Evolutionary conservation across 2,329 filamentous ascomycete genomes (phyloP), one percentile per base, ranked within the genome.

Genomic region (Fonsecaea multimorphosa): DNA sequence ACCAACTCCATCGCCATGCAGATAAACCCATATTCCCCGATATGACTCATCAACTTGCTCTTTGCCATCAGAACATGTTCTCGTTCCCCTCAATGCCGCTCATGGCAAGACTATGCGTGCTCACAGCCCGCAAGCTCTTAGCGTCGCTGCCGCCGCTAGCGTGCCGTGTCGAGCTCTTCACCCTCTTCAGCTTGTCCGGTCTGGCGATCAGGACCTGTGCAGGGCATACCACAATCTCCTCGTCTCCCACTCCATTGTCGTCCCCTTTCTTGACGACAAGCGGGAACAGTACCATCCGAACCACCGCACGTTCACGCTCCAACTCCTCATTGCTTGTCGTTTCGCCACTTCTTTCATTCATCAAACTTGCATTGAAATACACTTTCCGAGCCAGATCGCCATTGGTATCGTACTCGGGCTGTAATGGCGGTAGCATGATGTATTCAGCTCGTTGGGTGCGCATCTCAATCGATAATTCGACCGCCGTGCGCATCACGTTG

Each of bases 241-340:
- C 93, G 61, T 97, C 92, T 61, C 93, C 94, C 60, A 90, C 85
- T 27, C 93, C 95, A 46, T 84, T 83, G 76, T 98, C 94, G 74
- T 96, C 91, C 60, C 93, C 94, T 82, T 95, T 96, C 82, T 97
- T 97, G 73, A 98, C 92, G 19, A 99, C 94, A 1, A 98, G 85
- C 9, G 96, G 96, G 83, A 99, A 99, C 46, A 99, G 86, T 1
- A 99, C 93, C 68, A 97, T 87, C 71, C 95, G 91, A 46, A 99
- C 93, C 19, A 94, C 87, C 29, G 92, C 89, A 46, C 87, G 85
- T 67, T 89, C 85, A 5, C 84, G 83, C 78, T 98, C 91, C 27
- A 97, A 86, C 59, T 94, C 91, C 70, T 94, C 90, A 74, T 95
- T 94, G 27, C 87, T 88, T 34, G 77, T 84, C 60, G 82, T 85